These are phyloP conservation scores for Mucor circinelloides DNA, from an alignment of 371 early-diverging fungal species.

Conservation along the genomic window DNA sequence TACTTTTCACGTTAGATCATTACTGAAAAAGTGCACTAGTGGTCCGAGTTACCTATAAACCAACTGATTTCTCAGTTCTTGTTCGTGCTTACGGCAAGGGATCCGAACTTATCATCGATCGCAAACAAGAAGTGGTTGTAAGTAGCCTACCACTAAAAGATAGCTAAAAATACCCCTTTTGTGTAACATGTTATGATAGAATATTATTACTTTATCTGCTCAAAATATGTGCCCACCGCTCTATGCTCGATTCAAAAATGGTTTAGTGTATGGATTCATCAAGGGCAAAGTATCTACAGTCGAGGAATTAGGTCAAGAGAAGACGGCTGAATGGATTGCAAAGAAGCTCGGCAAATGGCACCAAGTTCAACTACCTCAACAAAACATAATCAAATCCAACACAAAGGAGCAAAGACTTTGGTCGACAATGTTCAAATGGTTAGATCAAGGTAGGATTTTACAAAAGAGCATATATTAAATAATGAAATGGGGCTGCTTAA, in stretches of 20 bases:
- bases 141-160: slow-evolving; percentile 23
- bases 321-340: slow-evolving; percentile 80
- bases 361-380: slow-evolving; percentile 47
- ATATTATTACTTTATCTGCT: slow-evolving; percentile 75
- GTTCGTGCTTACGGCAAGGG: slow-evolving; percentile 90
- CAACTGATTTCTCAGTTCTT: slow-evolving; percentile 67
- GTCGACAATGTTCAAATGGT: slow-evolving; percentile 79
- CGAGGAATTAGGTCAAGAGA: slow-evolving; percentile 72
- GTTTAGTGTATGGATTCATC: slow-evolving; percentile 89
- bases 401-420: slow-evolving; percentile 65
- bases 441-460: slow-evolving; percentile 61
- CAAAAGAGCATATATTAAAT: neutral
- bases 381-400: slow-evolving; percentile 1
- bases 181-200: slow-evolving; percentile 52
- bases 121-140: slow-evolving; percentile 87
- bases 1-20: neutral
- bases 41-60: slow-evolving; percentile 72
- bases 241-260: slow-evolving; percentile 86
- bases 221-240: slow-evolving; percentile 79
- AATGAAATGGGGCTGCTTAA: neutral
- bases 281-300: slow-evolving; percentile 73
- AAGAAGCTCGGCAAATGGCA: slow-evolving; percentile 83
- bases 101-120: slow-evolving; percentile 87
- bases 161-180: neutral
- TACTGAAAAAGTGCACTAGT: slow-evolving; percentile 43